Conservation (phyloP, 73 alveolate genomes). For the Paramecium tetraurelia region DNA sequence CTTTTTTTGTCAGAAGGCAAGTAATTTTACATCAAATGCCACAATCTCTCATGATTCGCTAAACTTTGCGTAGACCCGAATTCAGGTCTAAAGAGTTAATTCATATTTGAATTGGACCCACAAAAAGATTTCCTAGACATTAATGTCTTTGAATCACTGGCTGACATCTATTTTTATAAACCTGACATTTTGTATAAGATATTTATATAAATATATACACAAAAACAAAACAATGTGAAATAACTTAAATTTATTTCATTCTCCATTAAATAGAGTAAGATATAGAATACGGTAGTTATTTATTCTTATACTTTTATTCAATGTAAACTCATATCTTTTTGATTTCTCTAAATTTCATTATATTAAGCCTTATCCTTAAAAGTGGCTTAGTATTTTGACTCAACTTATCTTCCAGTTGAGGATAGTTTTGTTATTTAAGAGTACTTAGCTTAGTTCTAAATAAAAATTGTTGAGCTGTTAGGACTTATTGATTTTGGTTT, state of each 20-base stretch:
- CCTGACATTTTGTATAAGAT: background rate
- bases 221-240: background rate
- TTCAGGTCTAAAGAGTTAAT: slow-evolving; percentile 23
- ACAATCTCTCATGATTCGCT: slow-evolving; percentile 31
- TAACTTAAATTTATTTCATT: background rate
- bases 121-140: slow-evolving; percentile 42
- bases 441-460: background rate
- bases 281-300: background rate
- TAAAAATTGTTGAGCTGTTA: background rate
- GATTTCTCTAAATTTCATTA: background rate
- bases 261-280: background rate
- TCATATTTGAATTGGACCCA: slow-evolving; percentile 45
- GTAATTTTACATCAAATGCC: slow-evolving; percentile 22
- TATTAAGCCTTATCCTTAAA: background rate
- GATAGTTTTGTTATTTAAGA: background rate
- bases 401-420: background rate
- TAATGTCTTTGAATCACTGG: background rate
- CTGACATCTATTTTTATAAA: background rate
- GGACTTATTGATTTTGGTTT: background rate
- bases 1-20: slow-evolving; percentile 29
- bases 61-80: slow-evolving; percentile 33
- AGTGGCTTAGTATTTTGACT: background rate
- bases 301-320: background rate
- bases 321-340: background rate
- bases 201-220: background rate